A percentile compares a stretch with the other conserved stretches of the same genome.
Conservation (phyloP, 768 basidiomycete genomes). For the Boletus sp. region DNA sequence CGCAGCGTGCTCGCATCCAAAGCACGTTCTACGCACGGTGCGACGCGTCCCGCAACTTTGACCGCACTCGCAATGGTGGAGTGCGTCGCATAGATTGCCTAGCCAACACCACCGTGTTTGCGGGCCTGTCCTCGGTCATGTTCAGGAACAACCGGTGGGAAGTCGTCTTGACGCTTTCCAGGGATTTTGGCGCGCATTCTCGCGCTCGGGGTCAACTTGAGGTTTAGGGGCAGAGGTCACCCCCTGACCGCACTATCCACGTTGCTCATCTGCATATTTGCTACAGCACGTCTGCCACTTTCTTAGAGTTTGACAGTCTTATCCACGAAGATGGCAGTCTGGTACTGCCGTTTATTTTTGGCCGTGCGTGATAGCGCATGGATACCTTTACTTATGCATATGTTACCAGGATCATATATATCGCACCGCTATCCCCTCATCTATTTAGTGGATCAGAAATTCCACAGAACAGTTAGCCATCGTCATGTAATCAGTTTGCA, state of each 20-base stretch:
- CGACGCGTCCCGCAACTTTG: slow-evolving; percentile 36
- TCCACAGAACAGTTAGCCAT: slow-evolving; percentile 3
- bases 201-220: background rate
- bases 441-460: slow-evolving; percentile 7
- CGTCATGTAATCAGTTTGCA: background rate
- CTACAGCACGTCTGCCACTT: slow-evolving; percentile 6
- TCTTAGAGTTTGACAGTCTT: background rate
- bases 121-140: slow-evolving; percentile 45
- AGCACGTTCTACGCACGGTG: slow-evolving; percentile 47
- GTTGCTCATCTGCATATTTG: background rate
- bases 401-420: slow-evolving; percentile 8
- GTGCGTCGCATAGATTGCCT: slow-evolving; percentile 51
- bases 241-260: background rate
- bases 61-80: slow-evolving; percentile 37
- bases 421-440: background rate
- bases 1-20: slow-evolving; percentile 44
- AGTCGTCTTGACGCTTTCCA: slow-evolving; percentile 44
- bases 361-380: background rate
- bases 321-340: background rate
- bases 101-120: slow-evolving; percentile 48
- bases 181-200: slow-evolving; percentile 24
- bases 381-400: slow-evolving; percentile 5
- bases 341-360: slow-evolving; percentile 11
- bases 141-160: slow-evolving; percentile 39
- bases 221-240: background rate